A percentile compares a stretch with the other conserved stretches of the same genome.
These are phyloP conservation scores for Lactarius sanguifluus DNA, from an alignment of 768 basidiomycete species.

Conservation along the genomic window DNA sequence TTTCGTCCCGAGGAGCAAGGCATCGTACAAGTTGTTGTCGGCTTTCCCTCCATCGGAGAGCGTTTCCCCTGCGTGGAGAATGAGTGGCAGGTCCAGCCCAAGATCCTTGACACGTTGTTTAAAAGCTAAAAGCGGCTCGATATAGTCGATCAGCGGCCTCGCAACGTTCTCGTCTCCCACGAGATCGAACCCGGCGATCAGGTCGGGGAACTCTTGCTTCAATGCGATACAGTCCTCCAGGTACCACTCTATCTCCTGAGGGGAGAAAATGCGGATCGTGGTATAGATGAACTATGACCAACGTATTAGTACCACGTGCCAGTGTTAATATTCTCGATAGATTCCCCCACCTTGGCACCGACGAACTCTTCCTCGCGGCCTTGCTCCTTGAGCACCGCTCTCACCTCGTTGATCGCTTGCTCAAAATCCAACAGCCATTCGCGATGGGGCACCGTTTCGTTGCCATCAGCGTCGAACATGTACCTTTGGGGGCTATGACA, in stretches of 20 bases:
- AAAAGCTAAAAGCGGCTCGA: slow-evolving; percentile 60
- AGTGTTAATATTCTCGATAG: background rate
- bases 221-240: slow-evolving; percentile 72
- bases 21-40: slow-evolving; percentile 78
- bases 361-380: slow-evolving; percentile 62
- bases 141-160: slow-evolving; percentile 61
- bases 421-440: slow-evolving; percentile 60
- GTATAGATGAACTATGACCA: slow-evolving; percentile 66
- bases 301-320: background rate
- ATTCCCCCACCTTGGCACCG: slow-evolving; percentile 54
- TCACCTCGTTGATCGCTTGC: slow-evolving; percentile 52
- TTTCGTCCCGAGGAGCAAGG: slow-evolving; percentile 73
- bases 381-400: slow-evolving; percentile 48
- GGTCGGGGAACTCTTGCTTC: slow-evolving; percentile 71
- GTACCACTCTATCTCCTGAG: slow-evolving; percentile 61
- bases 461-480: slow-evolving; percentile 58
- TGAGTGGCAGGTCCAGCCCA: slow-evolving; percentile 67
- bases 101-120: slow-evolving; percentile 53
- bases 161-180: slow-evolving; percentile 69
- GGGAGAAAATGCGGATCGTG: slow-evolving; percentile 54
- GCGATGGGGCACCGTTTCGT: slow-evolving; percentile 56
- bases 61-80: slow-evolving; percentile 82
- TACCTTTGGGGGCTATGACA: slow-evolving; percentile 38
- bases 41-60: slow-evolving; percentile 70
- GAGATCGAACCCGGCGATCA: slow-evolving; percentile 82